Evolutionary conservation across 371 early-diverging fungal species (phyloP).

Genomic region (Mortierella sp.): DNA sequence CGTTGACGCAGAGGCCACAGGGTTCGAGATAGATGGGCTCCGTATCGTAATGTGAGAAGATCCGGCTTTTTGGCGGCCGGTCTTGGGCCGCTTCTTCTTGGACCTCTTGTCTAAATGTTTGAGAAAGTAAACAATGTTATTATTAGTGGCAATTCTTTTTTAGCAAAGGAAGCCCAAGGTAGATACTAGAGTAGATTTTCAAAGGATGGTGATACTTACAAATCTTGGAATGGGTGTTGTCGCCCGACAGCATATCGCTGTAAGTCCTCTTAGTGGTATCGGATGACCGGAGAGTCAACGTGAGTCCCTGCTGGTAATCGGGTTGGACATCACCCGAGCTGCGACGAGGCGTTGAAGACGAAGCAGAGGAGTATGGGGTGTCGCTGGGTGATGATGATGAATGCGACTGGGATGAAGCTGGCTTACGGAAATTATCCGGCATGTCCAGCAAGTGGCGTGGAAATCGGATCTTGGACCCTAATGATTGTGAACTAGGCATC

Average conservation of each 20-base stretch:
- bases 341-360: not conserved
- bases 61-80: not conserved
- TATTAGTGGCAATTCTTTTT: not conserved
- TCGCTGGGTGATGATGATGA: slow-evolving; percentile 13
- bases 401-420: slow-evolving; percentile 8
- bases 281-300: not conserved
- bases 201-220: not conserved
- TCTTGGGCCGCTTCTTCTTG: slow-evolving; percentile 2
- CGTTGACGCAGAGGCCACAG: not conserved
- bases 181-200: not conserved
- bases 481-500: not conserved
- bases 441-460: slow-evolving; percentile 46
- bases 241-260: slow-evolving; percentile 21
- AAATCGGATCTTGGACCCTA: slow-evolving; percentile 45
- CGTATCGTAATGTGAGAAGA: not conserved
- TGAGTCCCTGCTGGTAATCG: slow-evolving; percentile 12
- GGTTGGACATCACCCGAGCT: slow-evolving; percentile 10
- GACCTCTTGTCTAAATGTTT: not conserved
- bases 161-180: not conserved
- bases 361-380: not conserved
- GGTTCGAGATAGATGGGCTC: too few species aligned
- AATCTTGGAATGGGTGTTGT: slow-evolving; percentile 10
- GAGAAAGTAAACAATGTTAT: slow-evolving; percentile 9
- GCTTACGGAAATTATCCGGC: slow-evolving; percentile 41
- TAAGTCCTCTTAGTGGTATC: slow-evolving; percentile 30